These are phyloP conservation scores for Deuterostichococcus epilithicus DNA, from an alignment of 139 green algal species.

Conservation along the genomic window DNA sequence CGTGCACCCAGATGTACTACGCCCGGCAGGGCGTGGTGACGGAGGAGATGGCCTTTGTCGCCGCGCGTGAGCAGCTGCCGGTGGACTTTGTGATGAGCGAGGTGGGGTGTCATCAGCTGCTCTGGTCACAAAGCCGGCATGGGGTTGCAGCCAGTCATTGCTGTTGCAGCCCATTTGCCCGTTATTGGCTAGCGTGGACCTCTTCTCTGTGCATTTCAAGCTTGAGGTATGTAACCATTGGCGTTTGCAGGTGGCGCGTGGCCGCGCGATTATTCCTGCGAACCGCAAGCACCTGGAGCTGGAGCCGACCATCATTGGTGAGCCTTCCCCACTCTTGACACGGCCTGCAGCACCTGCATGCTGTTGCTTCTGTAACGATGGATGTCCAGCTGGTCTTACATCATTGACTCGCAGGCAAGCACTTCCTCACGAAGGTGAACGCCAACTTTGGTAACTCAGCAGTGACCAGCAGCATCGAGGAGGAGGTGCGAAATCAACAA, in stretches of 20 bases:
- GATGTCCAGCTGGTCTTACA: neutral
- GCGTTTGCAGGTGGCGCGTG: constrained; percentile 72
- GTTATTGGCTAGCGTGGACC: no score
- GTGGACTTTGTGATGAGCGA: constrained; percentile 88
- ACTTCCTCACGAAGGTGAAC: constrained; percentile 96
- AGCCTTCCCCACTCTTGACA: neutral
- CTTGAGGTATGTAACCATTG: neutral
- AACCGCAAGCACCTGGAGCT: constrained; percentile 94
- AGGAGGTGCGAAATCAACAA: constrained; percentile 57
- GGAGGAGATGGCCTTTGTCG: constrained; percentile 92
- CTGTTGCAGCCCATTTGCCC: no score
- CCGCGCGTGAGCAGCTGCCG: constrained; percentile 81
- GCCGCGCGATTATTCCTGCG: constrained; percentile 93
- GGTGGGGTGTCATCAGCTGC: constrained; percentile 32
- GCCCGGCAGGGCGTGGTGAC: constrained; percentile 81
- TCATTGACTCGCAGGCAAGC: constrained; percentile 49
- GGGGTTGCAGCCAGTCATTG: no score
- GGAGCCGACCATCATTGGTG: constrained; percentile 86
- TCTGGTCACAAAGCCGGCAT: constrained; percentile 10
- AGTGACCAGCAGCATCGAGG: constrained; percentile 86
- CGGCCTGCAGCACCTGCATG: no score
- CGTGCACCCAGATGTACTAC: constrained; percentile 76
- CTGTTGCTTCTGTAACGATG: neutral
- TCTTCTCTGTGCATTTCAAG: constrained; percentile 9
- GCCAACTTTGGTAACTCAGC: constrained; percentile 96